Percentiles rank a stretch among this genome's conserved stretches.
These are phyloP conservation scores for Rhazya stricta DNA, from an alignment of 257 asterid species.

Conservation along the genomic window DNA sequence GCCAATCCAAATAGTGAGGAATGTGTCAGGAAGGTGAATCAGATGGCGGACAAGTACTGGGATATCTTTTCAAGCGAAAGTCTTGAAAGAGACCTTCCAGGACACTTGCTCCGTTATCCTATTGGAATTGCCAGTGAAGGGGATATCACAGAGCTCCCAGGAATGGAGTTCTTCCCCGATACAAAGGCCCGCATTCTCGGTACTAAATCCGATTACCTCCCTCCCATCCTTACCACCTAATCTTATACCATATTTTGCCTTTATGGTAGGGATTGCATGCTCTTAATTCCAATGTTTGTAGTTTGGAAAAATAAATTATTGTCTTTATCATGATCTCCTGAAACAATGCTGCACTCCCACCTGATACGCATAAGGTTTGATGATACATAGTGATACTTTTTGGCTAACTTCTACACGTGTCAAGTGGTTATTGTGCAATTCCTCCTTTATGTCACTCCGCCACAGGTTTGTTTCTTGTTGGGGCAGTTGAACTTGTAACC, in stretches of 20 bases:
- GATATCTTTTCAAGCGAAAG: constrained; percentile 48
- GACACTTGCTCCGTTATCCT: constrained; percentile 76
- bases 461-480: background rate
- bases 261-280: background rate
- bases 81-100: constrained; percentile 54
- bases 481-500: background rate
- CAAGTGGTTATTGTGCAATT: background rate
- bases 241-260: background rate
- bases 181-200: constrained; percentile 70
- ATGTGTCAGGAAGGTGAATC: constrained; percentile 51
- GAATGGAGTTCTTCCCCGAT: constrained; percentile 67
- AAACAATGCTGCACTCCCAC: background rate
- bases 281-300: background rate
- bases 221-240: constrained; percentile 74
- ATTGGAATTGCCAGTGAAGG: constrained; percentile 47
- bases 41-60: constrained; percentile 64
- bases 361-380: background rate
- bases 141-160: constrained; percentile 55
- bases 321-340: background rate
- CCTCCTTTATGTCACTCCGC: background rate
- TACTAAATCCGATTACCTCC: constrained; percentile 58
- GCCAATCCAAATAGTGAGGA: constrained; percentile 48
- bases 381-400: background rate
- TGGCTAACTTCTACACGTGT: background rate
- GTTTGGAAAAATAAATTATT: constrained; percentile 12